Evolutionary conservation across 2,329 filamentous ascomycete genomes (phyloP).

Genomic region (Verticillium isaacii): DNA sequence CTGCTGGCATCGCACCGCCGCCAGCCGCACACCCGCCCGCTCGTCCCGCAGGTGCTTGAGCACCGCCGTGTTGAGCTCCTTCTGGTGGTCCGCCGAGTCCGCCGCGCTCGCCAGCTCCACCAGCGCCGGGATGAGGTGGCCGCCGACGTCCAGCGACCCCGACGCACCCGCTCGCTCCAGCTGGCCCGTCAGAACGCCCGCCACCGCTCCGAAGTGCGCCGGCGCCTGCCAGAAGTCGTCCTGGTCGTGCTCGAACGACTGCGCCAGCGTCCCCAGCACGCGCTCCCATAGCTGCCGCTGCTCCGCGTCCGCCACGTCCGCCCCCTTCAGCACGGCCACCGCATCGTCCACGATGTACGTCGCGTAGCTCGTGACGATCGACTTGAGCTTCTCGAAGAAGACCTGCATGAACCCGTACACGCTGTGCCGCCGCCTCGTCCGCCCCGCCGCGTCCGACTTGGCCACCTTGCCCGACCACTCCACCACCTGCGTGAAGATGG

Average conservation of each 20-base stretch:
- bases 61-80: slow-evolving; percentile 75
- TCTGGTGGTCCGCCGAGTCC: slow-evolving; percentile 84
- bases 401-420: slow-evolving; percentile 75
- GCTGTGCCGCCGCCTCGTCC: slow-evolving; percentile 61
- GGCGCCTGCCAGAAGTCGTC: slow-evolving; percentile 96
- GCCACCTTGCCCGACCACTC: slow-evolving; percentile 69
- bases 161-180: slow-evolving; percentile 40
- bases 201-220: slow-evolving; percentile 73
- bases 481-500: slow-evolving; percentile 80
- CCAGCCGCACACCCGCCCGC: slow-evolving; percentile 66
- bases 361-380: slow-evolving; percentile 89
- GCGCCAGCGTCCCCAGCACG: slow-evolving; percentile 66
- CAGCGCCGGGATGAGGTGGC: slow-evolving; percentile 66
- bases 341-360: slow-evolving; percentile 77
- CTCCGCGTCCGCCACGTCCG: slow-evolving; percentile 41
- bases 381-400: slow-evolving; percentile 85
- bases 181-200: slow-evolving; percentile 64
- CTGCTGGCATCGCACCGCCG: slow-evolving; percentile 78
- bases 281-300: slow-evolving; percentile 61
- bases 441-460: slow-evolving; percentile 56
- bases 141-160: slow-evolving; percentile 31
- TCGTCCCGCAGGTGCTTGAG: slow-evolving; percentile 75
- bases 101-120: slow-evolving; percentile 76
- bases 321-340: slow-evolving; percentile 53
- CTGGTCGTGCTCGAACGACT: slow-evolving; percentile 82